These are phyloP conservation scores for Mycena latifolia DNA, from an alignment of 768 basidiomycete genomes.

Conservation along the genomic window DNA sequence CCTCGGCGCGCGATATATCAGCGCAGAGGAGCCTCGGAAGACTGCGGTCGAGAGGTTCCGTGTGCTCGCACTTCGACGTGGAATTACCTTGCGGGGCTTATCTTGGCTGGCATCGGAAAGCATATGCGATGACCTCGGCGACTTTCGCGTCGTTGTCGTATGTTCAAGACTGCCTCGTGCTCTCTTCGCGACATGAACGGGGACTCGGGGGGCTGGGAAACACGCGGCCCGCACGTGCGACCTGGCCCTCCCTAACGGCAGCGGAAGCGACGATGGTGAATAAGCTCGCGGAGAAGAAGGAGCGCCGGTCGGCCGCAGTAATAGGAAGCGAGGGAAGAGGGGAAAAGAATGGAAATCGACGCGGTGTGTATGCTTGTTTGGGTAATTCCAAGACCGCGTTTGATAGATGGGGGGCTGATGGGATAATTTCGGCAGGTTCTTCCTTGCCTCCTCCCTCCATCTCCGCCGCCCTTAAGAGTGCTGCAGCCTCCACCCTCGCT, in stretches of 20 bases:
- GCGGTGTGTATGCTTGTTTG: slow-evolving; percentile 26
- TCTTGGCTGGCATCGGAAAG: slow-evolving; percentile 15
- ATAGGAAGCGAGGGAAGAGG: slow-evolving; percentile 8
- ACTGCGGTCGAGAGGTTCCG: no score
- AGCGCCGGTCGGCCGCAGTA: slow-evolving; percentile 23
- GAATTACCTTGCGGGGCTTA: slow-evolving; percentile 13
- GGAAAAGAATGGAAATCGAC: slow-evolving; percentile 1
- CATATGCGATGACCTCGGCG: slow-evolving; percentile 12
- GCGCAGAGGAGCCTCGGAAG: slow-evolving; percentile 34
- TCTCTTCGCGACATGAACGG: slow-evolving; percentile 19
- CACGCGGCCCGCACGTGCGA: slow-evolving; percentile 25
- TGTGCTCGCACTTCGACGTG: slow-evolving; percentile 14
- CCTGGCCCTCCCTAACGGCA: slow-evolving; percentile 18
- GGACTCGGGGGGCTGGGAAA: not conserved
- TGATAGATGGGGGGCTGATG: not conserved
- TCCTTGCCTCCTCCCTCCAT: slow-evolving; percentile 32
- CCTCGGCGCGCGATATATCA: no score
- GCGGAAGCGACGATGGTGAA: slow-evolving; percentile 1
- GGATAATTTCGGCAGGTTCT: slow-evolving; percentile 18
- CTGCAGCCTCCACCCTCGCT: slow-evolving; percentile 29
- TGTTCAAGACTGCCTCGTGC: slow-evolving; percentile 30
- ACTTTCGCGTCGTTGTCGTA: slow-evolving; percentile 7
- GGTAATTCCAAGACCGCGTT: not conserved
- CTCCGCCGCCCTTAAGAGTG: slow-evolving; percentile 24
- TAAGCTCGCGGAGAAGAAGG: slow-evolving; percentile 25